These are phyloP conservation scores for Rhododendron ovatum DNA, from an alignment of 148 eudicot species.

Conservation along the genomic window DNA sequence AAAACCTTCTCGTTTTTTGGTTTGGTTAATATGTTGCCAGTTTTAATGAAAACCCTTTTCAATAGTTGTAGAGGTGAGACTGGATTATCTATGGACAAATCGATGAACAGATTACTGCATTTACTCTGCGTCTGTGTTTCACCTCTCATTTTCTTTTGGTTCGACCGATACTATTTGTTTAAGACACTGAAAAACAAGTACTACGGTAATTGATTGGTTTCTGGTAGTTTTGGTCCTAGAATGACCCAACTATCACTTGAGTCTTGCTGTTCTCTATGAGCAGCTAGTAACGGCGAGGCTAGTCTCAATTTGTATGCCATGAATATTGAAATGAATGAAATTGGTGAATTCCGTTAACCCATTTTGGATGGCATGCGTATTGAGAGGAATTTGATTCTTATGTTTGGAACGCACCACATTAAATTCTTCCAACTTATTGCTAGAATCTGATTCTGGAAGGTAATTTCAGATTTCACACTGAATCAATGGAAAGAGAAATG, in stretches of 20 bases:
- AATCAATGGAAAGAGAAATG: not conserved
- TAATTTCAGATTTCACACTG: not conserved
- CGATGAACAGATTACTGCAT: not conserved
- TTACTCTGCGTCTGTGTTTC: not conserved
- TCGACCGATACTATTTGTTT: not conserved
- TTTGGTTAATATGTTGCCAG: not conserved
- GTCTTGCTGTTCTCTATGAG: not conserved
- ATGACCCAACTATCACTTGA: not conserved
- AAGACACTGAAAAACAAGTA: not conserved
- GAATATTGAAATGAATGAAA: not conserved
- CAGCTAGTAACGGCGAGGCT: not conserved
- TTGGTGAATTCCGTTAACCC: not conserved
- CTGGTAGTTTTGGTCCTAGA: not conserved
- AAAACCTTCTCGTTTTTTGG: not conserved
- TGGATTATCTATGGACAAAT: not conserved
- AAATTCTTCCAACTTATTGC: not conserved
- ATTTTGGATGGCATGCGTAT: not conserved
- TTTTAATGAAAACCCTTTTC: not conserved
- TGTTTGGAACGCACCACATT: not conserved
- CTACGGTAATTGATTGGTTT: not conserved
- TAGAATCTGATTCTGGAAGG: not conserved
- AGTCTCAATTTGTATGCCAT: not conserved
- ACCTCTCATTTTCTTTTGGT: not conserved
- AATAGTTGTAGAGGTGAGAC: not conserved
- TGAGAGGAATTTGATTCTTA: not conserved